Base-by-base conservation (phyloP, 768 basidiomycete genomes). In the Mycena olivaceomarginata region DNA sequence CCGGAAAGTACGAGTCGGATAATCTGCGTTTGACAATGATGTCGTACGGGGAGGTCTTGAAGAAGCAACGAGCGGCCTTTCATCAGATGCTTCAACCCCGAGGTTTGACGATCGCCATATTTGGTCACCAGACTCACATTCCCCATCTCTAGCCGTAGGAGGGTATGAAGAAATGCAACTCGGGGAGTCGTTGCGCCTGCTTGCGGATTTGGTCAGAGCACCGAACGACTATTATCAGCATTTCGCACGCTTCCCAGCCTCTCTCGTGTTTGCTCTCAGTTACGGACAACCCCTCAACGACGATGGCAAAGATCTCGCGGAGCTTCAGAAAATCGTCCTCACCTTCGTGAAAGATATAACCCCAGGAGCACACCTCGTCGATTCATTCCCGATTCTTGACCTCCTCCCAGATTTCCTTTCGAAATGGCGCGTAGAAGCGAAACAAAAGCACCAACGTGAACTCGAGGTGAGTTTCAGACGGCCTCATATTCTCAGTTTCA, bases 31-130 rank as follows among this genome's bases (percentile, higher is more conserved):
- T 60, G 16, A 4, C 37, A 7, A 39, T 60, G 2, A 5, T 60
- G 31, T 15, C 37, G 10, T 60, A 60, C 15, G 59, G 59, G 2
- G 59, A 60, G 11, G 31, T 39, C 37, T 37, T 60, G 5, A 60
- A 60, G 37, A 37, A 15, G 31, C 59, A 60, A 16, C 59, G 59
- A 15, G 59, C 31, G 5, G 59, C 59, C 12, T 39, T 60, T 39
- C 59, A 60, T 60, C 59, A 60, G 31, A 60, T 60, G 59, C 59
- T 60, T 16, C 59, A 60, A 60, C 59, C 59, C 5, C 37, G 59
- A 60, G 59, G 59, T 60, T 60, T 60, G 59, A 10, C 9, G 13
- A 31, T 13, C 56, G n/a, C 22, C 20, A 16, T 31, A 60, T 13
- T 39, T 39, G 37, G 4, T 16, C 59, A 39, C 37, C 13, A 18